Evolutionary conservation across 257 asterid species (phyloP), one percentile per base, ranked within the genome.

Genomic region (Voacanga thouarsii): DNA sequence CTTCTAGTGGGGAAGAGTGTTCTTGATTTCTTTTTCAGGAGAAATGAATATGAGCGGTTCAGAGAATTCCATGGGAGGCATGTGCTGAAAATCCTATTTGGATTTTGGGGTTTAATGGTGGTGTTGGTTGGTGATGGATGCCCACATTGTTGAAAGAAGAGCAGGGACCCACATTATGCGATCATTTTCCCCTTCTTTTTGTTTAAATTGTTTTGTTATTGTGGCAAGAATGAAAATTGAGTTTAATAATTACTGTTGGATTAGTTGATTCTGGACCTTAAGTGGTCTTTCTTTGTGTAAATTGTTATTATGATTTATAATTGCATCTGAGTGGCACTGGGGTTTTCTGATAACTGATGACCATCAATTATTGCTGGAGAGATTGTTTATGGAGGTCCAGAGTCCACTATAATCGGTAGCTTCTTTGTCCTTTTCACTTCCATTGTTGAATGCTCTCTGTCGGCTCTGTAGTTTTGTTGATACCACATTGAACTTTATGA

Each of bases 91-190:
- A 70, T 81, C 87, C 82, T 64, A 80, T 71, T 79, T 80, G 80
- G 82, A 81, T 75, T 85, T 79, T 81, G 81, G 75, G 81, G 79
- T 79, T 84, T 82, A 81, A 81, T 84, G 84, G 88, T 85, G 84
- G 84, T 80, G 89, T 78, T 85, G 71, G 81, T 83, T 87, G 86
- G 84, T 86, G 88, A 85, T 81, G 94, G 88, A 83, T 84, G 84
- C 68, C 83, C 89, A 78, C 84, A 82, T 86, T 89, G 83, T 78
- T 85, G 81, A 81, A 83, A 81, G 84, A 73, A 80, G 84, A 60
- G 33, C 4, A 64, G 43, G 92, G 92, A 59, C 92, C 93, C 90
- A 59, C 50, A 14, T 19, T 75, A 24, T 30, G 76, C 75, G 80
- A 79, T 85, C 81, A 81, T 79, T 33, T 80, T 67, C 74, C 33